Evolutionary conservation across 768 basidiomycete species (phyloP).

Genomic region (Leucocoprinus leucothites): DNA sequence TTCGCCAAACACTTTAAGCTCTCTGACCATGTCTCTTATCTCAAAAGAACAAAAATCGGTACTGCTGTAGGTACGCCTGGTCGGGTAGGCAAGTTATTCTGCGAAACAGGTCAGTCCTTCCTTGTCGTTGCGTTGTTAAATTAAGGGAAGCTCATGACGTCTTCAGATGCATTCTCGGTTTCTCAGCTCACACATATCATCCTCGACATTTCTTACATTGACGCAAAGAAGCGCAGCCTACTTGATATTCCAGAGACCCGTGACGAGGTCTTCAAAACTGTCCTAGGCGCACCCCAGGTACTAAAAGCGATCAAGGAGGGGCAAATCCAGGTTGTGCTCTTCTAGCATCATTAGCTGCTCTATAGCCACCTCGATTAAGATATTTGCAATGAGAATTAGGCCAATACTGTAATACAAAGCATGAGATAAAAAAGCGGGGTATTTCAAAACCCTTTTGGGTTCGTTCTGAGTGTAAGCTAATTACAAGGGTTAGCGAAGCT

Average conservation of each 20-base stretch:
- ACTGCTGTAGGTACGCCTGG: constrained; percentile 92
- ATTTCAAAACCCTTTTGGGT: constrained; percentile 85
- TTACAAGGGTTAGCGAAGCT: constrained; percentile 6
- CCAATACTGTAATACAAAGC: constrained; percentile 12
- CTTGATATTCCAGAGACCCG: constrained; percentile 84
- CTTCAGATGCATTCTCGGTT: constrained; percentile 63
- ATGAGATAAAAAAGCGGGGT: constrained; percentile 17
- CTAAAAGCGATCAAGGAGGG: constrained; percentile 64
- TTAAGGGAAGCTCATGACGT: background rate
- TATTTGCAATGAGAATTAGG: too few species aligned
- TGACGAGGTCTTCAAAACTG: constrained; percentile 73
- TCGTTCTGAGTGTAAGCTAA: constrained; percentile 81
- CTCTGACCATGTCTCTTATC: constrained; percentile 79
- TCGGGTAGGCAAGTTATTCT: constrained; percentile 81
- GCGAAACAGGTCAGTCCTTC: constrained; percentile 54
- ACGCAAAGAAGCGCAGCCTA: constrained; percentile 72
- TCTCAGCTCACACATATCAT: constrained; percentile 83
- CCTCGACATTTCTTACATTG: constrained; percentile 70
- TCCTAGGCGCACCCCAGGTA: constrained; percentile 63
- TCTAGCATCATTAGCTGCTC: constrained; percentile 35
- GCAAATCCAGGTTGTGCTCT: constrained; percentile 77
- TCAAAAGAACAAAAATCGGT: constrained; percentile 82
- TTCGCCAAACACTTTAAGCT: constrained; percentile 96
- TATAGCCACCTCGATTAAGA: background rate
- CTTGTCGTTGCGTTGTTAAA: background rate